phyloP scores from a whole-genome alignment of 306 rosid species.

The Geum urbanum region DNA sequence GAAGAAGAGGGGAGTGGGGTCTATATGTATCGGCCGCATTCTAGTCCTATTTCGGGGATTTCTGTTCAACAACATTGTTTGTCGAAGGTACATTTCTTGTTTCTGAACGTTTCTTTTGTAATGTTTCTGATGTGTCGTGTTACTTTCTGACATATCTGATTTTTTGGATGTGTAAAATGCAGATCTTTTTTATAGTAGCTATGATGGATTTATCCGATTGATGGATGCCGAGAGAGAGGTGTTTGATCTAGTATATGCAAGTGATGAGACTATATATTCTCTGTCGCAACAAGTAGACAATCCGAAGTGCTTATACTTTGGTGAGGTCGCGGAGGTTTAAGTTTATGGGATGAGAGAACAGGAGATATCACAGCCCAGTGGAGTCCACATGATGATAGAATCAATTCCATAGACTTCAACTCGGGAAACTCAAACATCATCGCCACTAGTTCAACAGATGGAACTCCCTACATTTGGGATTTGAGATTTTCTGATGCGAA shows the following conservation, averaged over 20 bases:
- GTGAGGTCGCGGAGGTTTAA: slow-evolving; percentile 59
- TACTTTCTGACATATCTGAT: background rate
- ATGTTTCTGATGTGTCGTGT: background rate
- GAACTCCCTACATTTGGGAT: slow-evolving; percentile 88
- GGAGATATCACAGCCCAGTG: slow-evolving; percentile 44
- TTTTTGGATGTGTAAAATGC: slow-evolving; percentile 22
- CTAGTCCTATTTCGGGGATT: slow-evolving; percentile 68
- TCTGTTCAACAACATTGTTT: slow-evolving; percentile 48
- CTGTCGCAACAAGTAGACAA: slow-evolving; percentile 55
- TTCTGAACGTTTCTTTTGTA: slow-evolving; percentile 7
- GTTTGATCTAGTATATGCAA: slow-evolving; percentile 55
- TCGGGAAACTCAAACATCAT: slow-evolving; percentile 45
- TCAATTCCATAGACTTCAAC: slow-evolving; percentile 68
- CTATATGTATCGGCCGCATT: slow-evolving; percentile 58
- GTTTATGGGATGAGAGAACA: no score
- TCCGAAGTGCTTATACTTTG: slow-evolving; percentile 58
- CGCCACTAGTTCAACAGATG: slow-evolving; percentile 82
- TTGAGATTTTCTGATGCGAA: slow-evolving; percentile 44
- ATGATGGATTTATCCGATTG: slow-evolving; percentile 59
- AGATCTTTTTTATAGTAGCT: slow-evolving; percentile 75
- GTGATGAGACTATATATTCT: slow-evolving; percentile 45
- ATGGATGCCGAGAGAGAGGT: slow-evolving; percentile 90
- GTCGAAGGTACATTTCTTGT: slow-evolving; percentile 53
- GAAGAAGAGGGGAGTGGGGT: slow-evolving; percentile 32
- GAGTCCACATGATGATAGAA: slow-evolving; percentile 60